Evolutionary conservation across 164 flowering plant species (phyloP).

Genomic region (Pachysandra terminalis): DNA sequence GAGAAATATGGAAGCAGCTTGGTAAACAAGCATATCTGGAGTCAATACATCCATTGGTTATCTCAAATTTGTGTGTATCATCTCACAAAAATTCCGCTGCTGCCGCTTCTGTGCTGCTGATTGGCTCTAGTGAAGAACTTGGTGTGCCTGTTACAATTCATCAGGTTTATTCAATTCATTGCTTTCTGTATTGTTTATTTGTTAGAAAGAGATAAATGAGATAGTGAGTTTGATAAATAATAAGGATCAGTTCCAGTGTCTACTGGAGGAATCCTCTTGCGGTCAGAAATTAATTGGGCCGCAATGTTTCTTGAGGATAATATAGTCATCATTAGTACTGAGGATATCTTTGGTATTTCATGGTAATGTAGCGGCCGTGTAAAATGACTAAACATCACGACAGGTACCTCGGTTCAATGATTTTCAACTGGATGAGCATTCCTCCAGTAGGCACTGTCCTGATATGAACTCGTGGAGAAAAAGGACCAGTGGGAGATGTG

Average conservation of each 20-base stretch:
- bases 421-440: too few relatives aligned
- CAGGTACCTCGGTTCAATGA: too few relatives aligned
- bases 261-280: too few relatives aligned
- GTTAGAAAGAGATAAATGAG: background rate
- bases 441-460: too few relatives aligned
- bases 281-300: too few relatives aligned
- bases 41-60: constrained; percentile 67
- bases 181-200: constrained; percentile 11
- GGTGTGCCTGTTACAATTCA: constrained; percentile 83
- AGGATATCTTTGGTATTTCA: too few relatives aligned
- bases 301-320: too few relatives aligned
- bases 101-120: constrained; percentile 91
- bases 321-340: too few relatives aligned
- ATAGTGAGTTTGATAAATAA: too few relatives aligned
- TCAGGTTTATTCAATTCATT: constrained; percentile 53
- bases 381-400: too few relatives aligned
- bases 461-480: background rate
- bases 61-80: constrained; percentile 63
- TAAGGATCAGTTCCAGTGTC: too few relatives aligned
- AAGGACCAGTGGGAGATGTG: background rate
- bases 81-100: constrained; percentile 76
- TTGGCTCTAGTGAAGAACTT: constrained; percentile 95
- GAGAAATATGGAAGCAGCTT: constrained; percentile 69
- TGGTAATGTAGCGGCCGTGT: too few relatives aligned
- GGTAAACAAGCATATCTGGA: constrained; percentile 82